phyloP scores from a whole-genome alignment of 805 yeast genomes.

The Kodamaea laetipori region DNA sequence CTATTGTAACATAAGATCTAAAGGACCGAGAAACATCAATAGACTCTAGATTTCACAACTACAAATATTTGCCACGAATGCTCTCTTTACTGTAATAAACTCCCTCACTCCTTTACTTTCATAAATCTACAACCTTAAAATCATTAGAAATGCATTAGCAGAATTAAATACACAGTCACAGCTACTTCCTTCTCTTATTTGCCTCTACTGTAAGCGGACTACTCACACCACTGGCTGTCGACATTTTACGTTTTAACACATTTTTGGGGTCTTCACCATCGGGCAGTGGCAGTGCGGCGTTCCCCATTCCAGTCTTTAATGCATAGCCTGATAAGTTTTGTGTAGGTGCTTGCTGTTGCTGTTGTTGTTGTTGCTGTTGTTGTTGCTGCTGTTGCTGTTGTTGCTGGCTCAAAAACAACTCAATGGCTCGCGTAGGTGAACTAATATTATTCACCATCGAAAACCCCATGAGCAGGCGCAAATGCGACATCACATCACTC shows the following conservation, averaged over 20 bases:
- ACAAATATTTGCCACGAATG: too few species aligned
- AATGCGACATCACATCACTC: conserved; percentile 74
- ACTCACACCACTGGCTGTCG: conserved; percentile 14
- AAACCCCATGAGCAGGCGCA: conserved; percentile 64
- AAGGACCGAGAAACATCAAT: too few species aligned
- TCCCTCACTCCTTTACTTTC: neutral
- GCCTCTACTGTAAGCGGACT: conserved; percentile 16
- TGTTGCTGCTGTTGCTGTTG: conserved; percentile 10
- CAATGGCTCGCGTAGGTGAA: conserved; percentile 60
- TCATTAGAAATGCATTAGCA: neutral
- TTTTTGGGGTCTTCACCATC: conserved; percentile 15
- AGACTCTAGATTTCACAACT: too few species aligned
- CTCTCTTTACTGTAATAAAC: neutral
- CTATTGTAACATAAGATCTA: too few species aligned
- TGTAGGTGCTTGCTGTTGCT: conserved; percentile 8
- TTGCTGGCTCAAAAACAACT: conserved; percentile 31
- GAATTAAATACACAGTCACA: conserved; percentile 1
- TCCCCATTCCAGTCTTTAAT: conserved; percentile 5
- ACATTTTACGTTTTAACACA: conserved; percentile 15
- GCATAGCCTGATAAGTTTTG: conserved; percentile 1
- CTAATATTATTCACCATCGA: conserved; percentile 49
- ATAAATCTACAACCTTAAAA: neutral
- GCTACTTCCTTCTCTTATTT: conserved; percentile 16
- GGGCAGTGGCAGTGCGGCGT: conserved; percentile 11
- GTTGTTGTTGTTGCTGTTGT: neutral